A percentile compares a stretch with the other conserved stretches of the same genome.
Conservation (phyloP, 768 basidiomycete genomes). For the Rhodosporidiobolus odoratus region DNA sequence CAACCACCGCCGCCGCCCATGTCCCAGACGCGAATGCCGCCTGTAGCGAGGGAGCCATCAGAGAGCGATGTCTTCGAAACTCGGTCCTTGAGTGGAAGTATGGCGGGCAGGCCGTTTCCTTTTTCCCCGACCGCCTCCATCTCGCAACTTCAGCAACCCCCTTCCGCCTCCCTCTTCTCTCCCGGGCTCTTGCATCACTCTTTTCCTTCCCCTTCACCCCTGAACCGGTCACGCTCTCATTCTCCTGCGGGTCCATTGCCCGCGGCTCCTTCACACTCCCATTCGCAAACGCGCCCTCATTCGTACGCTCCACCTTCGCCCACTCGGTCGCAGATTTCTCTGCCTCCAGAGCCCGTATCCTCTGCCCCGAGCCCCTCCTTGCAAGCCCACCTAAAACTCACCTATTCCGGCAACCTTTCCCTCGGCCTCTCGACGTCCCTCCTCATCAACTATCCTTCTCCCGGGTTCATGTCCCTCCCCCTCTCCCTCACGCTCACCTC, state of each 20-base stretch:
- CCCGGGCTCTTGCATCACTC: neutral
- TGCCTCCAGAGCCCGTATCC: conserved; percentile 40
- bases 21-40: too few relatives aligned
- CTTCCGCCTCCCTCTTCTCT: conserved; percentile 1
- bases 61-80: too few relatives aligned
- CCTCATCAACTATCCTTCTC: conserved; percentile 93
- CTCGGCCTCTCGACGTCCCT: conserved; percentile 86
- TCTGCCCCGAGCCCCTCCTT: conserved; percentile 53
- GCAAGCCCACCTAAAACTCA: conserved; percentile 78
- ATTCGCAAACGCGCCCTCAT: conserved; percentile 11
- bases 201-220: neutral
- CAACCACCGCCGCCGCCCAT: neutral
- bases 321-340: neutral
- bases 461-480: conserved; percentile 92
- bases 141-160: neutral
- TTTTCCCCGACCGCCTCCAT: neutral
- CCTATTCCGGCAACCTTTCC: conserved; percentile 68
- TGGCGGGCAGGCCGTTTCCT: conserved; percentile 37
- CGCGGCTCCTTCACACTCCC: neutral
- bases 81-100: neutral
- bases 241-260: neutral
- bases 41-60: too few relatives aligned
- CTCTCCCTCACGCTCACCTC: conserved; percentile 89
- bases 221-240: neutral
- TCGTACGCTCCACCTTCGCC: conserved; percentile 12